These are phyloP conservation scores for Pelargonium myrrhifolium DNA, from an alignment of 441 rosid species.

Conservation along the genomic window DNA sequence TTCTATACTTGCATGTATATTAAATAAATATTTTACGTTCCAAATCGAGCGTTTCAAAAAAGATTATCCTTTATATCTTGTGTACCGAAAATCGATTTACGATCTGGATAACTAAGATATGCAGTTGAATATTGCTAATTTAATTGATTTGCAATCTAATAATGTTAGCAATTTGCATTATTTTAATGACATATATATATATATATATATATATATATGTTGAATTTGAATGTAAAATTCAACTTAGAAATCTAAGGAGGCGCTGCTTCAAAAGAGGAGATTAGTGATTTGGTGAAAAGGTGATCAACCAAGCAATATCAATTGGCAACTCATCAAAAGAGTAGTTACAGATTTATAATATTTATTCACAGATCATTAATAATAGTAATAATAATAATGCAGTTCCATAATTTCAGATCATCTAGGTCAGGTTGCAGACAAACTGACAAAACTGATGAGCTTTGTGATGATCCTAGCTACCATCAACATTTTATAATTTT, in stretches of 20 bases:
- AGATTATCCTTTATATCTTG: too few species aligned
- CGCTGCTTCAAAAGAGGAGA: not conserved
- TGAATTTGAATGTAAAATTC: conserved; percentile 16
- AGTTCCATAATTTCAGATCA: conserved; percentile 3
- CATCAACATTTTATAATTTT: too few species aligned
- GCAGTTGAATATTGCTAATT: too few species aligned
- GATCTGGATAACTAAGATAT: too few species aligned
- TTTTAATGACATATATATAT: too few species aligned
- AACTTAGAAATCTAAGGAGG: not conserved
- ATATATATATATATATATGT: not conserved
- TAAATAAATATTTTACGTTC: too few species aligned
- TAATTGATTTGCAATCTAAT: too few species aligned
- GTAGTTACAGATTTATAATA: conserved; percentile 16
- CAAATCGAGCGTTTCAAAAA: too few species aligned
- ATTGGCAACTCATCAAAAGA: conserved; percentile 3
- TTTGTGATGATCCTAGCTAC: not conserved
- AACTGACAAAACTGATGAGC: conserved; percentile 18
- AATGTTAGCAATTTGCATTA: too few species aligned
- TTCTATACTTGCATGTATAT: too few species aligned
- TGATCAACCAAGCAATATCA: conserved; percentile 17
- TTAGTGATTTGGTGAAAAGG: conserved; percentile 16
- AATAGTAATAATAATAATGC: not conserved
- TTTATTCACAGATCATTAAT: not conserved
- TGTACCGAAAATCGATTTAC: too few species aligned
- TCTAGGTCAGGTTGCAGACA: not conserved